Evolutionary conservation across 1,284 basidiomycete species (phyloP), one percentile per base, ranked within the genome.

Genomic region (Rhodotorula sp.): DNA sequence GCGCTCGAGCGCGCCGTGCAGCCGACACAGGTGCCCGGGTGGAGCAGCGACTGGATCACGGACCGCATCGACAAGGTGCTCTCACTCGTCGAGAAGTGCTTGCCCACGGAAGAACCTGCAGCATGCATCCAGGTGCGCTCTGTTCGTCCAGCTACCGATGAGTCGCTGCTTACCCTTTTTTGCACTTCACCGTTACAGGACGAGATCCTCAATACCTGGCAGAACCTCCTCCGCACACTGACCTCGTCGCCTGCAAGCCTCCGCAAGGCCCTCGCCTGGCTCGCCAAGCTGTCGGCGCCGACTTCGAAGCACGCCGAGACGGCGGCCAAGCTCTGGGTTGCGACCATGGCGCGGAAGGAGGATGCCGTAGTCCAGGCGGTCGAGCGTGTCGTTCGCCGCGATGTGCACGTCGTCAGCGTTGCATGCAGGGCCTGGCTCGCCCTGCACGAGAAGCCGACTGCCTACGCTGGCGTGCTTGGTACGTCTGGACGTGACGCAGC

Each of bases 41-140:
- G 73, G 73, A 61, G 68, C 1, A 25, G 16, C 4, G n/a, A 49
- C 21, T 74, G 73, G 73, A 61, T 72, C 13, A 21, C 13, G 19
- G 19, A 13, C 8, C 61, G 64, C 21, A 27, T 54, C 13, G 73
- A 58, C 10, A 61, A 66, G 52, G 60, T 74, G 0, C 63, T 74
- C 55, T 9, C 19, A 21, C 46, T 68, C 2, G 48, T 63, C 56
- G 60, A 54, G 34, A 21, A 14, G 25, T 71, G 70, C 44, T 34
- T 61, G 56, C 55, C 61, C 5, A 7, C 34, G 19, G 14, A 8
- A 7, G 5, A 9, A 41, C 12, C 25, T 27, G 55, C 7, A 13
- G 45, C 5, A 42, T 46, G 25, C 27, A 52, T 60, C 19, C 14
- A 61, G 62, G 57, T 57, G 52, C 53, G 70, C 45, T 34, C 42